Percentiles rank a stretch among this genome's conserved stretches.
phyloP scores from a whole-genome alignment of 1,139 yeast species.

The Dujonia santamariae region DNA sequence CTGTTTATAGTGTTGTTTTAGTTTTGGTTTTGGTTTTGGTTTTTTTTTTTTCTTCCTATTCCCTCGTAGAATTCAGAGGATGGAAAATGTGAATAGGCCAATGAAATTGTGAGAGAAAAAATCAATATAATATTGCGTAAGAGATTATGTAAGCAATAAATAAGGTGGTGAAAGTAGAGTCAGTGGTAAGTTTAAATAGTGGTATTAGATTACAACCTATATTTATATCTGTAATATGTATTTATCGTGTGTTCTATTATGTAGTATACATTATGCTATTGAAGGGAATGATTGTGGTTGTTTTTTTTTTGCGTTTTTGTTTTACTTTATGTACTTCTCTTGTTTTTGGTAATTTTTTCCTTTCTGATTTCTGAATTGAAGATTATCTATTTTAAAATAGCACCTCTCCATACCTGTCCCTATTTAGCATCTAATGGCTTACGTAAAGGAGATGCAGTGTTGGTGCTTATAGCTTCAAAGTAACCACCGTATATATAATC shows the following conservation, averaged over 20 bases:
- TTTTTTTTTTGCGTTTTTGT: conserved; percentile 1
- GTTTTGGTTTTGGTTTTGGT: neutral
- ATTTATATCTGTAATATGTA: no score
- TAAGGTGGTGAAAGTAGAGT: neutral
- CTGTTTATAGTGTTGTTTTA: neutral
- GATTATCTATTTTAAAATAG: no score
- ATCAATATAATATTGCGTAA: conserved; percentile 1
- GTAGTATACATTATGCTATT: no score
- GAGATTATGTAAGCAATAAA: conserved; percentile 2
- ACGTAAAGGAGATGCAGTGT: conserved; percentile 5
- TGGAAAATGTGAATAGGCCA: conserved; percentile 7
- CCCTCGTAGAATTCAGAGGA: no score
- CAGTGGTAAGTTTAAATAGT: no score
- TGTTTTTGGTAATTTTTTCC: conserved; percentile 4
- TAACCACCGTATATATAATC: conserved; percentile 8
- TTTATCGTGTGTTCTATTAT: no score
- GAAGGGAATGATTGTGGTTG: no score
- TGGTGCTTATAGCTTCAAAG: conserved; percentile 8
- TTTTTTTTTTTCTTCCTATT: neutral
- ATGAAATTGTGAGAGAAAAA: conserved; percentile 8
- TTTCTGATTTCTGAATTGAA: conserved; percentile 6
- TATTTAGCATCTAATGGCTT: conserved; percentile 9
- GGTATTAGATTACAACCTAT: no score
- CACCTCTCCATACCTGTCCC: no score
- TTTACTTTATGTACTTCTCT: conserved; percentile 4